Percentiles rank a stretch among this genome's conserved stretches.
Conservation (phyloP, 2,329 filamentous ascomycete species). For the Colletotrichum chrysophilum region DNA sequence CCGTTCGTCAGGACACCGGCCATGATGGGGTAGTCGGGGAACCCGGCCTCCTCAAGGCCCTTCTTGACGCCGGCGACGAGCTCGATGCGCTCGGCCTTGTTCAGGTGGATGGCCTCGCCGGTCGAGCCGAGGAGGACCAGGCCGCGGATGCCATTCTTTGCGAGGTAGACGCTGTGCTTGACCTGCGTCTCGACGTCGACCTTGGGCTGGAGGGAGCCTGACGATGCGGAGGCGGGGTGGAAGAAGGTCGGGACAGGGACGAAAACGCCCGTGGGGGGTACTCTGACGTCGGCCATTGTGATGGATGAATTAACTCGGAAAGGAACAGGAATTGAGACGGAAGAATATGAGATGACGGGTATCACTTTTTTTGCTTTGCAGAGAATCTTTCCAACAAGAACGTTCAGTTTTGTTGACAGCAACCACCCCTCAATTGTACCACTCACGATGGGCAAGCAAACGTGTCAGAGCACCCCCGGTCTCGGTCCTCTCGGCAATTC, state of each 20-base stretch:
- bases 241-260: constrained; percentile 70
- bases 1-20: constrained; percentile 60
- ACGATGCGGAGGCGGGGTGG: constrained; percentile 40
- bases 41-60: constrained; percentile 59
- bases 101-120: constrained; percentile 67
- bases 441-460: background rate
- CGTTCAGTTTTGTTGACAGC: background rate
- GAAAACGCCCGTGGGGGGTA: constrained; percentile 54
- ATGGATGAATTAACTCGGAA: background rate
- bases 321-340: background rate
- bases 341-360: background rate
- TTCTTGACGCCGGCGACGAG: constrained; percentile 59
- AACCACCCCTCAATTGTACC: constrained; percentile 8
- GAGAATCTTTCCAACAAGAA: background rate
- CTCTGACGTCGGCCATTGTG: constrained; percentile 13
- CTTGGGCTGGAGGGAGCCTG: constrained; percentile 49
- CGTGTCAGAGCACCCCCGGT: constrained; percentile 6
- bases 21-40: constrained; percentile 60
- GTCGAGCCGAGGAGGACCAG: constrained; percentile 68
- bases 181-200: constrained; percentile 64
- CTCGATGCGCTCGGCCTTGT: constrained; percentile 58
- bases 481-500: constrained; percentile 17
- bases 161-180: constrained; percentile 64
- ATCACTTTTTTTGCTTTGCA: background rate
- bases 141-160: constrained; percentile 62